A percentile compares a stretch with the other conserved stretches of the same genome.
Conservation (phyloP, 2,329 filamentous ascomycete species). For the Colletotrichum orchidophilum region DNA sequence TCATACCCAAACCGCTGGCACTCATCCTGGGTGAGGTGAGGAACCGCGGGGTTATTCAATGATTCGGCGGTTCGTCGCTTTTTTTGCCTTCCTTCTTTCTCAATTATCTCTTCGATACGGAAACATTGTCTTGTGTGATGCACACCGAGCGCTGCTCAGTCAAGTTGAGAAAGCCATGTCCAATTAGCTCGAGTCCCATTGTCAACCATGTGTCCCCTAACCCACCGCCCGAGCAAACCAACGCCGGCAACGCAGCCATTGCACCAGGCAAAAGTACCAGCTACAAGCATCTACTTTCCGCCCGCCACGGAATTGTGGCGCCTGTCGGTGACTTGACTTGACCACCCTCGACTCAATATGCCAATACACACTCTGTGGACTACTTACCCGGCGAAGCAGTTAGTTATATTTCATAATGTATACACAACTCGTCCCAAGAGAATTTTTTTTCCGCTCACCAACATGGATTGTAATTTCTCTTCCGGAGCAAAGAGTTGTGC, state of each 20-base stretch:
- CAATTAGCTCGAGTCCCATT: background rate
- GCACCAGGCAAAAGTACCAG: background rate
- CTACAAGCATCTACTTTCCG: constrained; percentile 5
- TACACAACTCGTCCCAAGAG: background rate
- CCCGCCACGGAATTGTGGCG: background rate
- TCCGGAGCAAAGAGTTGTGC: constrained; percentile 4
- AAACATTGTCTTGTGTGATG: too few relatives aligned
- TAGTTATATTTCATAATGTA: background rate
- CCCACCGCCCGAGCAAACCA: constrained; percentile 3
- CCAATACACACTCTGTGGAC: constrained; percentile 1
- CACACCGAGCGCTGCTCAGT: background rate
- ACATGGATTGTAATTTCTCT: background rate
- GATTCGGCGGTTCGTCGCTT: background rate
- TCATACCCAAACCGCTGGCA: background rate
- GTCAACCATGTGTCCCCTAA: constrained; percentile 18
- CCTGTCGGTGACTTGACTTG: constrained; percentile 21
- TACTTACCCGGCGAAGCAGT: background rate
- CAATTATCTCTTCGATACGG: background rate
- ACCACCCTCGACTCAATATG: background rate
- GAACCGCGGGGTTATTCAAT: background rate
- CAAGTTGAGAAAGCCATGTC: background rate
- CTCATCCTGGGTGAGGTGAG: background rate
- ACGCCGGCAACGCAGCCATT: background rate
- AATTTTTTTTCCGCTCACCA: background rate
- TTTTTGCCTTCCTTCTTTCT: background rate